Evolutionary conservation across 805 yeast species (phyloP).

Genomic region (Saccharomycopsis microspora): DNA sequence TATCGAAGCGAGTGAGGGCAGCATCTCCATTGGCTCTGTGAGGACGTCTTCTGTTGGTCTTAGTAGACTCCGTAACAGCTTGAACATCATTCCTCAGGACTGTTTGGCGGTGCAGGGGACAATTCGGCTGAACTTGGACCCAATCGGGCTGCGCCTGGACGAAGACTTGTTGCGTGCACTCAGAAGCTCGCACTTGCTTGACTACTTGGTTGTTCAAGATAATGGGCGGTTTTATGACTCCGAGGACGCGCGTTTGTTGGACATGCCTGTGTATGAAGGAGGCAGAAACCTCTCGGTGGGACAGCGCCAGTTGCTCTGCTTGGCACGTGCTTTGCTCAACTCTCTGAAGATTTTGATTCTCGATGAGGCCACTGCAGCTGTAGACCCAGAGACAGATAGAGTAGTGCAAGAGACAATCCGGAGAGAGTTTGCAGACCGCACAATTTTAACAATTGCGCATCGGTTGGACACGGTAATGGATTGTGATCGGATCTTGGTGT

Average conservation of each 20-base stretch:
- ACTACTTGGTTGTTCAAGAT: constrained; percentile 33
- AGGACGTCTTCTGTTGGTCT: constrained; percentile 39
- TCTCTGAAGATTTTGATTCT: constrained; percentile 61
- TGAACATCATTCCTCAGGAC: constrained; percentile 59
- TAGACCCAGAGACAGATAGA: constrained; percentile 75
- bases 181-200: constrained; percentile 66
- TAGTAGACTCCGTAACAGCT: constrained; percentile 38
- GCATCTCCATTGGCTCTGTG: constrained; percentile 41
- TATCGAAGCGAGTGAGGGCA: constrained; percentile 44
- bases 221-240: constrained; percentile 1
- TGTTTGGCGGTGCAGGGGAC: constrained; percentile 56
- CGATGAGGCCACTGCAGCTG: constrained; percentile 87
- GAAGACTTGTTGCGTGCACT: constrained; percentile 52
- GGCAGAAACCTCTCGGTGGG: constrained; percentile 82
- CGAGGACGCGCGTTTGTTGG: constrained; percentile 28
- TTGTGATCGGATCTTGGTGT: constrained; percentile 63
- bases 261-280: constrained; percentile 52
- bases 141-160: constrained; percentile 38
- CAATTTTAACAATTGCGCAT: constrained; percentile 84
- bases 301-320: constrained; percentile 74
- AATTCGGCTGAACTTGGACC: constrained; percentile 50
- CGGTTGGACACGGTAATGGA: constrained; percentile 80
- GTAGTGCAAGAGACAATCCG: constrained; percentile 74
- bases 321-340: constrained; percentile 70
- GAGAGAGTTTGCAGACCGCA: constrained; percentile 55